Conservation (phyloP, 768 basidiomycete species). For the Termitomyces sp. region DNA sequence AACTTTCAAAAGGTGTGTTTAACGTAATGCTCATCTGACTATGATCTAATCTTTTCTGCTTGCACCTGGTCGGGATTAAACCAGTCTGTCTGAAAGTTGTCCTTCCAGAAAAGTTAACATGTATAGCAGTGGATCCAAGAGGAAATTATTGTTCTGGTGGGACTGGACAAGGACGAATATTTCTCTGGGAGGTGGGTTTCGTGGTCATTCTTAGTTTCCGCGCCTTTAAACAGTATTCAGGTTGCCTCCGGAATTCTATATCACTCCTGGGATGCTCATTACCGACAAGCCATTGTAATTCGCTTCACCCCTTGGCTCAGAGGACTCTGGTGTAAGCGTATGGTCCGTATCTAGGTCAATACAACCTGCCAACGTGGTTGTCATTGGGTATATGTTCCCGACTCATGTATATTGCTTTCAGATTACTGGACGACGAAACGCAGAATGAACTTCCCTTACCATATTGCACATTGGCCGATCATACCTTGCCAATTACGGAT, state of each 20-base stretch:
- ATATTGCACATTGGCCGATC: slow-evolving; percentile 80
- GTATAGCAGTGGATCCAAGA: slow-evolving; percentile 65
- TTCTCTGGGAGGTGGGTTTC: slow-evolving; percentile 85
- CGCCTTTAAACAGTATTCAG: slow-evolving; percentile 32
- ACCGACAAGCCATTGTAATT: slow-evolving; percentile 79
- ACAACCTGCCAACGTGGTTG: slow-evolving; percentile 12
- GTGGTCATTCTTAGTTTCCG: background rate
- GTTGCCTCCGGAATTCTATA: slow-evolving; percentile 90
- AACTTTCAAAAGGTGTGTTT: slow-evolving; percentile 80
- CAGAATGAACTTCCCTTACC: slow-evolving; percentile 75
- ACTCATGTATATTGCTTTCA: slow-evolving; percentile 22
- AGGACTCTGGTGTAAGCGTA: slow-evolving; percentile 85
- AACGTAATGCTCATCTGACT: slow-evolving; percentile 8
- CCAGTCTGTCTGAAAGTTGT: slow-evolving; percentile 77
- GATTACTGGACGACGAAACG: slow-evolving; percentile 70
- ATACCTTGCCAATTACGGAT: slow-evolving; percentile 86
- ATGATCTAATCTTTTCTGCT: background rate
- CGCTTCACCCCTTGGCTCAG: slow-evolving; percentile 84
- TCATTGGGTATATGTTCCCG: background rate
- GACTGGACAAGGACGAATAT: slow-evolving; percentile 82
- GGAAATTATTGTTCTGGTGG: slow-evolving; percentile 86
- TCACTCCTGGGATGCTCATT: slow-evolving; percentile 93
- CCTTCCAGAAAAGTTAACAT: slow-evolving; percentile 84
- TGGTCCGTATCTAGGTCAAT: slow-evolving; percentile 86
- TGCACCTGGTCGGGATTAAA: slow-evolving; percentile 66